phyloP scores from a whole-genome alignment of 495 filamentous ascomycete species.

The Penicillium lagena region DNA sequence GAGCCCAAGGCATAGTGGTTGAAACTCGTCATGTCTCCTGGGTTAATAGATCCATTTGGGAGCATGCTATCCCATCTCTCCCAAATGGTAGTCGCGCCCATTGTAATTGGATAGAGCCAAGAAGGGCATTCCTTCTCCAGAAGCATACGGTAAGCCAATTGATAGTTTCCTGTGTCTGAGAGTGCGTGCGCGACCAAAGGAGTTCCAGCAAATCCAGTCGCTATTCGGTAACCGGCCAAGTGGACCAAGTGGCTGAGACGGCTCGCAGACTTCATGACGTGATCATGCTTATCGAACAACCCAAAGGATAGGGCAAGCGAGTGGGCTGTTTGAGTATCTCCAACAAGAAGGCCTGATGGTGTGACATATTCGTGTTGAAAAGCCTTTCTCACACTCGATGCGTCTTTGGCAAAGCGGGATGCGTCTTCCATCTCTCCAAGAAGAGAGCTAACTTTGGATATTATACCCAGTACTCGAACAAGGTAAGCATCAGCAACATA shows the following conservation, averaged over 20 bases:
- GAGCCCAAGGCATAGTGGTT: conserved; percentile 46
- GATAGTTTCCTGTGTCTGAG: conserved; percentile 23
- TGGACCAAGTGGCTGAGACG: conserved; percentile 32
- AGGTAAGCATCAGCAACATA: conserved; percentile 50
- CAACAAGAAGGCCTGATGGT: conserved; percentile 27
- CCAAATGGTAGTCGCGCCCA: conserved; percentile 50
- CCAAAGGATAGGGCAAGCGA: conserved; percentile 38
- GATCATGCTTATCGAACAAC: conserved; percentile 26
- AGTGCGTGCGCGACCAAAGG: conserved; percentile 42
- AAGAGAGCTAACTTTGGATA: conserved; percentile 14
- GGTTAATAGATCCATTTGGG: conserved; percentile 45
- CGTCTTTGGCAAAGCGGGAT: conserved; percentile 11
- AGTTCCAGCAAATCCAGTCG: conserved; percentile 51
- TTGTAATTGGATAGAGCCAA: conserved; percentile 47
- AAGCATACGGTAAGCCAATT: conserved; percentile 33
- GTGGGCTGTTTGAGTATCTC: conserved; percentile 45
- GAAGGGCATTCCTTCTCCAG: conserved; percentile 35
- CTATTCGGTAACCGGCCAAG: conserved; percentile 35
- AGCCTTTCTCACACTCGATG: conserved; percentile 11
- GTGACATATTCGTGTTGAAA: conserved; percentile 43
- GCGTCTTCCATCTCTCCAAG: conserved; percentile 22
- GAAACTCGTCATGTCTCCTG: conserved; percentile 50
- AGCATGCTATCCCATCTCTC: conserved; percentile 53
- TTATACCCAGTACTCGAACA: conserved; percentile 37
- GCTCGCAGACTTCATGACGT: conserved; percentile 22